phyloP scores from a whole-genome alignment of 75 land plant genomes.

The Ceratopteris richardii region DNA sequence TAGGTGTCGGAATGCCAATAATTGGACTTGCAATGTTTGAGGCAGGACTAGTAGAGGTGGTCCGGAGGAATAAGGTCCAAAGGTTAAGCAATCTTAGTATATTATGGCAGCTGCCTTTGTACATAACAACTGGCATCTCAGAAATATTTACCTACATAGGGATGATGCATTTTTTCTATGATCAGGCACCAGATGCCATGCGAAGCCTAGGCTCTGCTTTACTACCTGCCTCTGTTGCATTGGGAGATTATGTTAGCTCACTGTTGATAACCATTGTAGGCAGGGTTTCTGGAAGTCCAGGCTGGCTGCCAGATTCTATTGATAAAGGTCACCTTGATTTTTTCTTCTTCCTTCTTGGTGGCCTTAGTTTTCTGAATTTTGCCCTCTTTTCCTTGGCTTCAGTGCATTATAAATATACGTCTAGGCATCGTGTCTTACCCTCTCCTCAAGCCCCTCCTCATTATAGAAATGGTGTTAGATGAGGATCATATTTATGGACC shows the following conservation, averaged over 20 bases:
- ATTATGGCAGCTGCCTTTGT: background rate
- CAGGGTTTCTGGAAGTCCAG: conserved; percentile 10
- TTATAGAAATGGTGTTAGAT: too few relatives aligned
- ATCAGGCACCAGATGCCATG: conserved; percentile 11
- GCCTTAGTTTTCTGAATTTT: conserved; percentile 36
- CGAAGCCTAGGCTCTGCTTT: conserved; percentile 23
- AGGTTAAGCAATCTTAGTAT: background rate
- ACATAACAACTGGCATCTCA: background rate
- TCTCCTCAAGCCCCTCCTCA: too few relatives aligned
- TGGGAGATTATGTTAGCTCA: conserved; percentile 51
- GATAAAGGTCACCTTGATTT: conserved; percentile 53
- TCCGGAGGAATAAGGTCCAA: background rate
- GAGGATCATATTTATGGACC: too few relatives aligned
- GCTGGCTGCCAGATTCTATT: conserved; percentile 44
- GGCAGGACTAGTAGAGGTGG: too few relatives aligned
- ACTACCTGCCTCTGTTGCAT: conserved; percentile 49
- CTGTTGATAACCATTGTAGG: conserved; percentile 45
- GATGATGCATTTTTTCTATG: conserved; percentile 1
- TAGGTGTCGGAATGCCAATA: conserved; percentile 17
- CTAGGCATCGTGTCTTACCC: background rate
- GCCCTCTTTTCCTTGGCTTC: background rate
- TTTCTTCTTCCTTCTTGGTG: conserved; percentile 54
- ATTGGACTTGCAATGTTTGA: conserved; percentile 12
- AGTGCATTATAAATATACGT: background rate
- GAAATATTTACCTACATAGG: conserved; percentile 7